Conservation (phyloP, 345 rosid genomes). For the Boechera retrofracta region DNA sequence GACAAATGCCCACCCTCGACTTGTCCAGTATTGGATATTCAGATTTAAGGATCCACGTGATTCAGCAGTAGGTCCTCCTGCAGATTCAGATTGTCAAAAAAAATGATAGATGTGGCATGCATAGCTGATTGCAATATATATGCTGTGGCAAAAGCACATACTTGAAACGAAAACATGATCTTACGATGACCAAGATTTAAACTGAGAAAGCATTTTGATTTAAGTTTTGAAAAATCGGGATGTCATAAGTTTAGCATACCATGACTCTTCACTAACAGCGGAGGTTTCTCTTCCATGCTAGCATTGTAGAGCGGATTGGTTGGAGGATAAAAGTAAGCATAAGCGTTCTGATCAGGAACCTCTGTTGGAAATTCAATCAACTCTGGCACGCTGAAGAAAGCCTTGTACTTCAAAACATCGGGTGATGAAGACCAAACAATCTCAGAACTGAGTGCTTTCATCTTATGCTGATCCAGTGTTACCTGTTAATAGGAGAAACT, state of each 20-base stretch:
- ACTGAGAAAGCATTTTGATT: background rate
- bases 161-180: background rate
- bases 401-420: constrained; percentile 63
- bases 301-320: constrained; percentile 68
- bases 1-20: constrained; percentile 97
- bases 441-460: constrained; percentile 57
- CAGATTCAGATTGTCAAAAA: constrained; percentile 29
- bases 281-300: constrained; percentile 81
- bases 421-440: constrained; percentile 91
- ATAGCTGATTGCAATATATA: constrained; percentile 16
- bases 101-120: constrained; percentile 8
- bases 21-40: constrained; percentile 93
- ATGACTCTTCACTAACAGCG: constrained; percentile 84
- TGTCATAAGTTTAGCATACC: constrained; percentile 53
- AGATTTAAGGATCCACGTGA: constrained; percentile 73
- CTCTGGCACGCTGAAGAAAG: constrained; percentile 84
- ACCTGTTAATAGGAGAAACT: constrained; percentile 55
- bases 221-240: background rate
- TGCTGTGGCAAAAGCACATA: background rate
- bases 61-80: constrained; percentile 97
- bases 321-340: constrained; percentile 89
- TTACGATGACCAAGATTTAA: constrained; percentile 19
- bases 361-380: constrained; percentile 89
- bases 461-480: constrained; percentile 62
- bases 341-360: constrained; percentile 83